These are phyloP conservation scores for Tubosaeta sp. DNA, from an alignment of 768 basidiomycete genomes.

Conservation along the genomic window DNA sequence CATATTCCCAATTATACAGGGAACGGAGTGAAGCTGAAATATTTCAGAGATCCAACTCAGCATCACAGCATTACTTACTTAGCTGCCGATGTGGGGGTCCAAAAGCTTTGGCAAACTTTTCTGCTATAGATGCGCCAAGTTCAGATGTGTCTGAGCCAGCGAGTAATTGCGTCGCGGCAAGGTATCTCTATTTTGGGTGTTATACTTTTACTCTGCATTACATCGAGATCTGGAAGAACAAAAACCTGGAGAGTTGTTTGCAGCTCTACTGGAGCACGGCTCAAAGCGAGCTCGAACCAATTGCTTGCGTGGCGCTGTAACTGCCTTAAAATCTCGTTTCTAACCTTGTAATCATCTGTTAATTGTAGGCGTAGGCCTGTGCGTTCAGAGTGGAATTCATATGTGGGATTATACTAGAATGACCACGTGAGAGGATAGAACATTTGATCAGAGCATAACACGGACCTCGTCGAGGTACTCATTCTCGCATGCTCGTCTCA, in stretches of 20 bases:
- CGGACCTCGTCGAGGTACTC: constrained; percentile 87
- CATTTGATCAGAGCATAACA: not conserved
- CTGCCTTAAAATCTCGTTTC: constrained; percentile 79
- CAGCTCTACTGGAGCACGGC: constrained; percentile 86
- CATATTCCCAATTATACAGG: constrained; percentile 64
- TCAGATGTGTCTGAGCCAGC: constrained; percentile 76
- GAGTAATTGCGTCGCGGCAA: constrained; percentile 67
- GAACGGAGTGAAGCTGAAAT: constrained; percentile 48
- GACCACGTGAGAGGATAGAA: not conserved
- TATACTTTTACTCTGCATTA: not conserved
- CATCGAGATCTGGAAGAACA: not conserved
- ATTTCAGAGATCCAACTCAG: not conserved
- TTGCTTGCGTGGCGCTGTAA: constrained; percentile 67
- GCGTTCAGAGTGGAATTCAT: constrained; percentile 78
- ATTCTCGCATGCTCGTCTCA: constrained; percentile 85
- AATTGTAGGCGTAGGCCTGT: constrained; percentile 72
- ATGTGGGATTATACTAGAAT: constrained; percentile 81
- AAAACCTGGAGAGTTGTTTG: constrained; percentile 87
- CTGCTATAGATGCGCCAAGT: constrained; percentile 86
- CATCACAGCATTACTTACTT: constrained; percentile 42
- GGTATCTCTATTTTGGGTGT: constrained; percentile 67
- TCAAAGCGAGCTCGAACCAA: constrained; percentile 87
- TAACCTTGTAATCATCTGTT: constrained; percentile 79
- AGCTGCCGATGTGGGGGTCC: constrained; percentile 73
- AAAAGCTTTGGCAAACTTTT: constrained; percentile 79